A percentile compares a stretch with the other conserved stretches of the same genome.
These are phyloP conservation scores for Clarkia xantiana DNA, from an alignment of 345 rosid species.

Conservation along the genomic window DNA sequence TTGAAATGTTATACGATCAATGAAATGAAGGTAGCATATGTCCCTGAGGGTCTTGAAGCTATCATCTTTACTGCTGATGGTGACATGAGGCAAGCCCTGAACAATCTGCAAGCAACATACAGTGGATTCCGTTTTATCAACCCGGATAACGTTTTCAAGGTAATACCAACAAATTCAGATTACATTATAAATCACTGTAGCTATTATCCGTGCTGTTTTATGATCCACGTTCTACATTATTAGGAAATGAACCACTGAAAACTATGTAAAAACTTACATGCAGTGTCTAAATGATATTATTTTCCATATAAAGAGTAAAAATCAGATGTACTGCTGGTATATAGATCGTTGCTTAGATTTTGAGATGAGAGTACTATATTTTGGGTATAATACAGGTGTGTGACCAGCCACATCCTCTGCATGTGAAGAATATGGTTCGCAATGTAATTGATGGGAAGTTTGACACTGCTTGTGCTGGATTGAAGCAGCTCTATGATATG, in stretches of 20 bases:
- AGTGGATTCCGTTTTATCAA: constrained; percentile 92
- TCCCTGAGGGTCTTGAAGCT: constrained; percentile 96
- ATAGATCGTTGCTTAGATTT: too few species aligned
- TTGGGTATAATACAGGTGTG: constrained; percentile 46
- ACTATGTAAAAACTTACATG: too few species aligned
- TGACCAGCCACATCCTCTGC: constrained; percentile 96
- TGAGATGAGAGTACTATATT: neutral
- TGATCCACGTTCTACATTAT: too few species aligned
- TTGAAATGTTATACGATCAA: constrained; percentile 10
- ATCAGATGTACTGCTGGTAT: too few species aligned
- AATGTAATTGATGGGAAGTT: constrained; percentile 75
- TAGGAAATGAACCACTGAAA: too few species aligned
- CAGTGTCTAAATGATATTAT: too few species aligned
- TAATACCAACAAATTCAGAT: constrained; percentile 5
- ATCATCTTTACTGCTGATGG: constrained; percentile 98
- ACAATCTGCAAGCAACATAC: constrained; percentile 85
- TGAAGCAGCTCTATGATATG: constrained; percentile 79
- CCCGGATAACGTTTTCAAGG: constrained; percentile 97
- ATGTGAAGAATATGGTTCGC: constrained; percentile 77
- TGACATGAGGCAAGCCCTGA: constrained; percentile 97
- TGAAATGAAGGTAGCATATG: constrained; percentile 66
- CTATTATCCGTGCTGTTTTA: too few species aligned
- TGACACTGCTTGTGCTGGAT: constrained; percentile 73
- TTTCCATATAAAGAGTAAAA: too few species aligned
- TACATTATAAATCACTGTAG: too few species aligned